A percentile compares a stretch with the other conserved stretches of the same genome.
These are phyloP conservation scores for Scenedesmus sp. DNA, from an alignment of 163 green algal species.

Conservation along the genomic window DNA sequence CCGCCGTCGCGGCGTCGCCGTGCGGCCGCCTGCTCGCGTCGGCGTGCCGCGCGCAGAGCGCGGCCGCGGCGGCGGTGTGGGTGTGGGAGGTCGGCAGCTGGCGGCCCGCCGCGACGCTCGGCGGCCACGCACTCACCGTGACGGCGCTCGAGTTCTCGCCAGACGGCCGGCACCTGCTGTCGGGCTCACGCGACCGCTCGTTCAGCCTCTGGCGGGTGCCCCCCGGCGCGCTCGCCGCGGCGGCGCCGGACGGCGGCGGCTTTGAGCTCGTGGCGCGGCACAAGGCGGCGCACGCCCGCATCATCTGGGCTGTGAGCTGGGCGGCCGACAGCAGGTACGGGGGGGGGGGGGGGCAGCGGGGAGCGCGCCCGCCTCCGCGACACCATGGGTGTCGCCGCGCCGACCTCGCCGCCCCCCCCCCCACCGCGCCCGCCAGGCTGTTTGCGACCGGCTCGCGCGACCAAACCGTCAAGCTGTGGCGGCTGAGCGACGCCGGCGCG, in stretches of 20 bases:
- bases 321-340: conserved; percentile 56
- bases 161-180: conserved; percentile 70
- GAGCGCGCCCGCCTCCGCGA: background rate
- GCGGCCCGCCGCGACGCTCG: conserved; percentile 65
- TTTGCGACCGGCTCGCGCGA: conserved; percentile 84
- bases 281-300: conserved; percentile 72
- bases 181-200: conserved; percentile 79
- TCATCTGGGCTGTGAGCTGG: conserved; percentile 86
- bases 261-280: conserved; percentile 65
- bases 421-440: background rate
- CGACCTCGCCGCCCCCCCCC: background rate
- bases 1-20: conserved; percentile 72
- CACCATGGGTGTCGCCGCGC: background rate
- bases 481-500: conserved; percentile 14
- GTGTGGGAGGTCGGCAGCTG: conserved; percentile 87
- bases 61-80: conserved; percentile 70
- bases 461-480: conserved; percentile 82
- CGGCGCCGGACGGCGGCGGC: background rate
- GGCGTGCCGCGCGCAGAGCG: conserved; percentile 70
- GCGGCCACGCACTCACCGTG: conserved; percentile 88
- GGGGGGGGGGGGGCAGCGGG: background rate
- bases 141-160: conserved; percentile 92
- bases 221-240: background rate
- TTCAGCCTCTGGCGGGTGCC: conserved; percentile 67
- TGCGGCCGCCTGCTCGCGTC: conserved; percentile 74